Percentiles rank a stretch among this genome's conserved stretches.
Conservation (phyloP, 768 basidiomycete species). For the Suillus subalutaceus region DNA sequence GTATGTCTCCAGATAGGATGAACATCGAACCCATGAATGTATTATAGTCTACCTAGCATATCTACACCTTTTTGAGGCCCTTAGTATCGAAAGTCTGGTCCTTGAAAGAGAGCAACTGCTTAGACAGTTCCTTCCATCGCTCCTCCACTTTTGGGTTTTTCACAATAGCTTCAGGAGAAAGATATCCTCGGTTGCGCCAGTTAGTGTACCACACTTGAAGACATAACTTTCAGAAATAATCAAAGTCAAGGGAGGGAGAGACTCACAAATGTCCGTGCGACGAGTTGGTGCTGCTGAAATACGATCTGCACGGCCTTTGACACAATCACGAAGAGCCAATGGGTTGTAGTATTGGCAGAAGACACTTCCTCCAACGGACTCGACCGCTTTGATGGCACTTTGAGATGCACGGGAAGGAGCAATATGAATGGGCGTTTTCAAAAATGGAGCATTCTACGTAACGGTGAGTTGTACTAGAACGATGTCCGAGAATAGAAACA, state of each 20-base stretch:
- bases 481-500: slow-evolving; percentile 26
- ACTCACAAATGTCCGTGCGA: slow-evolving; percentile 81
- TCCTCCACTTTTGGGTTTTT: slow-evolving; percentile 67
- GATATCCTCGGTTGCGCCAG: slow-evolving; percentile 73
- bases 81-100: slow-evolving; percentile 34
- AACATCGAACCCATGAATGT: slow-evolving; percentile 34
- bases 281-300: slow-evolving; percentile 81
- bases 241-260: not conserved
- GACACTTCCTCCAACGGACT: slow-evolving; percentile 78
- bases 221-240: not conserved
- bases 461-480: slow-evolving; percentile 7
- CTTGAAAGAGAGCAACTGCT: slow-evolving; percentile 60
- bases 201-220: slow-evolving; percentile 76
- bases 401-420: slow-evolving; percentile 84
- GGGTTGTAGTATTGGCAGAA: slow-evolving; percentile 92
- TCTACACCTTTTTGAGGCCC: slow-evolving; percentile 26
- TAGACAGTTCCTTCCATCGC: slow-evolving; percentile 68
- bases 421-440: slow-evolving; percentile 77
- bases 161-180: slow-evolving; percentile 61
- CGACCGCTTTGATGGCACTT: slow-evolving; percentile 83
- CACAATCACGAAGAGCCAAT: slow-evolving; percentile 77
- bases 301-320: slow-evolving; percentile 73
- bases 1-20: slow-evolving; percentile 62
- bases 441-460: slow-evolving; percentile 61
- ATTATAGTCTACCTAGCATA: slow-evolving; percentile 16